Conservation (phyloP, 2,329 filamentous ascomycete genomes). For the Cladosporium colombiae region DNA sequence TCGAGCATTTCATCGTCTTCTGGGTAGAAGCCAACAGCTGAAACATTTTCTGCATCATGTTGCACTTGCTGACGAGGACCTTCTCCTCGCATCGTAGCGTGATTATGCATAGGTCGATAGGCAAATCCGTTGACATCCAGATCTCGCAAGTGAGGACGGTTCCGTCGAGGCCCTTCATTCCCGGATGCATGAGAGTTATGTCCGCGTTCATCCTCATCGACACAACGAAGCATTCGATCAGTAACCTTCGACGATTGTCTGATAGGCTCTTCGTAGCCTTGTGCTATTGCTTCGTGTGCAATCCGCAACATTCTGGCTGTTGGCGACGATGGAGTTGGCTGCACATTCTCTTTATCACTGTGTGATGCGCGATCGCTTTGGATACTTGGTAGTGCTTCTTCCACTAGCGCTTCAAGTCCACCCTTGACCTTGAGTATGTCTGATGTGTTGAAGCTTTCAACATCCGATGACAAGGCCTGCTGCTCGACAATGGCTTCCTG, state of each 20-base stretch:
- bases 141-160: neutral
- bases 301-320: neutral
- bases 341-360: slow-evolving; percentile 10
- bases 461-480: neutral
- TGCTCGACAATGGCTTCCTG: neutral
- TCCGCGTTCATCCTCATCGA: neutral
- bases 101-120: neutral
- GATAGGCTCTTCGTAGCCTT: neutral
- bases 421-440: slow-evolving; percentile 13
- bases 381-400: neutral
- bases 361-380: neutral
- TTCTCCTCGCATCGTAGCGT: neutral
- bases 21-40: neutral
- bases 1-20: slow-evolving; percentile 6
- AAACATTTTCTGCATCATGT: neutral
- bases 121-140: neutral
- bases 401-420: neutral
- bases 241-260: neutral
- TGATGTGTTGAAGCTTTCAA: slow-evolving; percentile 5
- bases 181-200: neutral
- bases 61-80: neutral
- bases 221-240: neutral
- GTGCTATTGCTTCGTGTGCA: slow-evolving; percentile 11
- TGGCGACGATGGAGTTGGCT: neutral
- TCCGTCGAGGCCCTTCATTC: neutral